These are phyloP conservation scores for Volvariella volvacea DNA, from an alignment of 1,284 basidiomycete species.

Conservation along the genomic window DNA sequence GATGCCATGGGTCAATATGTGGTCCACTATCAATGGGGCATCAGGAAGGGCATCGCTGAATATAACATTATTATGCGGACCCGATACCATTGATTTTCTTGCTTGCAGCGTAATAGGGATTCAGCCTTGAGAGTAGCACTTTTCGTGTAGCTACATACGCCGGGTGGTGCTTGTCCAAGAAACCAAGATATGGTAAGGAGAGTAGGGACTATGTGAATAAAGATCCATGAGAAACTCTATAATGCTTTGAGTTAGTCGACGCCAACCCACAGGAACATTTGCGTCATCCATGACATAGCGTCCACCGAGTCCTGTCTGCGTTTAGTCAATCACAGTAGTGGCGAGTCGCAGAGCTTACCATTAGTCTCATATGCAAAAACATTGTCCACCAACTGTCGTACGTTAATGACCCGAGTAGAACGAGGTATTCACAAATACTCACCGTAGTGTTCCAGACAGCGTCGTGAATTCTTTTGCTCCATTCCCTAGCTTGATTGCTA, in stretches of 20 bases:
- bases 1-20: slow-evolving; percentile 65
- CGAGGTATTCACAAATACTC: slow-evolving; percentile 11
- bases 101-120: slow-evolving; percentile 67
- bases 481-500: slow-evolving; percentile 47
- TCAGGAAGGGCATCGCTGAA: too few species aligned
- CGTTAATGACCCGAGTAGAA: slow-evolving; percentile 5
- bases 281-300: slow-evolving; percentile 78
- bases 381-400: slow-evolving; percentile 44
- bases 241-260: not conserved
- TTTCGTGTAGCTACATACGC: slow-evolving; percentile 58
- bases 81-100: slow-evolving; percentile 61
- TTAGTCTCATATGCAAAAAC: slow-evolving; percentile 77
- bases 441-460: slow-evolving; percentile 65
- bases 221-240: not conserved
- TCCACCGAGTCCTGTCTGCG: slow-evolving; percentile 48
- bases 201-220: slow-evolving; percentile 57
- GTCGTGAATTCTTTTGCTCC: slow-evolving; percentile 52
- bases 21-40: slow-evolving; percentile 59
- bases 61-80: too few species aligned
- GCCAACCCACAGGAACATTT: slow-evolving; percentile 61
- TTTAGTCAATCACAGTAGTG: slow-evolving; percentile 1
- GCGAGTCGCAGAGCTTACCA: slow-evolving; percentile 28
- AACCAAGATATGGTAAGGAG: slow-evolving; percentile 73
- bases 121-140: slow-evolving; percentile 50
- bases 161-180: slow-evolving; percentile 52